phyloP scores from a whole-genome alignment of 805 yeast genomes.

The Spathaspora boniae region DNA sequence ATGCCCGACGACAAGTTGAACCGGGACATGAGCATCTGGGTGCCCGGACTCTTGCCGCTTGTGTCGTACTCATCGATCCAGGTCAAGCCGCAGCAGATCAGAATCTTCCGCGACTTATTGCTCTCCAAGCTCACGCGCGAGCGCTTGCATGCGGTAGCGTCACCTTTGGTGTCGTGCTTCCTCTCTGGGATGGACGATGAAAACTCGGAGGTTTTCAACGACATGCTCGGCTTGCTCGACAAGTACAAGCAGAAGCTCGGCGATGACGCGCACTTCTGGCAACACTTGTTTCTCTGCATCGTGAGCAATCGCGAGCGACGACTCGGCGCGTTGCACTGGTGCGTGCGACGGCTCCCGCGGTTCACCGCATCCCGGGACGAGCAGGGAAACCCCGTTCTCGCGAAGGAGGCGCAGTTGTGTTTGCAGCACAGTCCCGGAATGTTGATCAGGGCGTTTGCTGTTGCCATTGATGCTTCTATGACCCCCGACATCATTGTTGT shows the following conservation, averaged over 20 bases:
- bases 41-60: slow-evolving; percentile 88
- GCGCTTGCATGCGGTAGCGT: slow-evolving; percentile 50
- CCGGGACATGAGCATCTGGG: slow-evolving; percentile 66
- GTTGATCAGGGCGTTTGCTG: slow-evolving; percentile 66
- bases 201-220: slow-evolving; percentile 73
- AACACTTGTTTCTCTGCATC: slow-evolving; percentile 67
- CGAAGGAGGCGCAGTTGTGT: slow-evolving; percentile 56
- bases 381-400: slow-evolving; percentile 17
- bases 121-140: slow-evolving; percentile 38
- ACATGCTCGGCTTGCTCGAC: slow-evolving; percentile 59
- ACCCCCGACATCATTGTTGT: slow-evolving; percentile 62
- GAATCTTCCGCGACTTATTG: slow-evolving; percentile 54
- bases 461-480: slow-evolving; percentile 50
- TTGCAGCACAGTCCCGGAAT: slow-evolving; percentile 78
- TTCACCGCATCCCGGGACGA: slow-evolving; percentile 25
- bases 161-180: slow-evolving; percentile 69
- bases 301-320: slow-evolving; percentile 77
- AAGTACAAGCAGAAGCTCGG: slow-evolving; percentile 51
- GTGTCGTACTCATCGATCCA: slow-evolving; percentile 86
- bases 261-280: slow-evolving; percentile 85
- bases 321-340: slow-evolving; percentile 80
- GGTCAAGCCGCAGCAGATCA: slow-evolving; percentile 75
- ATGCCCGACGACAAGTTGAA: slow-evolving; percentile 56
- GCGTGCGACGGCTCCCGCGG: slow-evolving; percentile 60
- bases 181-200: slow-evolving; percentile 93